Conservation (phyloP, 306 rosid species). For the Trifolium fragiferum region DNA sequence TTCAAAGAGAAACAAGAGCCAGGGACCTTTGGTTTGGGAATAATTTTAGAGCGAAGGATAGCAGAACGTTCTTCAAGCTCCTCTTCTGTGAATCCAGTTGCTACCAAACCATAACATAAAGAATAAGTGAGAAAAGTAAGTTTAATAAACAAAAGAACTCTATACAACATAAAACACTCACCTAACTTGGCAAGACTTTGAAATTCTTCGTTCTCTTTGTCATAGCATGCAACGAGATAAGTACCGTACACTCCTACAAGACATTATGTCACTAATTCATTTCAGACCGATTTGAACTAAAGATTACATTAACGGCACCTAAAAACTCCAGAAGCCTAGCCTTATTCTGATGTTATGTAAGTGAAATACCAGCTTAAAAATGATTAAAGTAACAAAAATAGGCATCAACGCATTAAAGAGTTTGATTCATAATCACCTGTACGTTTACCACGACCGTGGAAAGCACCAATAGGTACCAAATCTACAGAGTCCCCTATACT, state of each 20-base stretch:
- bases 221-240: conserved; percentile 89
- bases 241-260: conserved; percentile 86
- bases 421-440: conserved; percentile 64
- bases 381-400: background rate
- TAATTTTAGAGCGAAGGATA: conserved; percentile 77
- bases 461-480: conserved; percentile 97
- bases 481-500: conserved; percentile 94
- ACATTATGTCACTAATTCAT: conserved; percentile 39
- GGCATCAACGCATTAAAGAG: conserved; percentile 30
- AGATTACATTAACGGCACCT: conserved; percentile 32
- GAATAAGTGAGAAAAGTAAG: conserved; percentile 36
- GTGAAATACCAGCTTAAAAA: conserved; percentile 6
- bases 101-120: conserved; percentile 45
- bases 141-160: conserved; percentile 26
- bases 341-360: background rate
- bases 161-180: conserved; percentile 45
- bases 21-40: conserved; percentile 77
- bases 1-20: conserved; percentile 15
- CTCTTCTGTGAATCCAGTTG: conserved; percentile 83
- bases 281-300: conserved; percentile 28
- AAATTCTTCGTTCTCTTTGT: conserved; percentile 72
- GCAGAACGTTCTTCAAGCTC: conserved; percentile 77
- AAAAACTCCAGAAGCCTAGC: conserved; percentile 30
- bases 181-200: conserved; percentile 96
- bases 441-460: conserved; percentile 92